These are phyloP conservation scores for Candida khao-thaluensis DNA, from an alignment of 805 yeast species.

Conservation along the genomic window DNA sequence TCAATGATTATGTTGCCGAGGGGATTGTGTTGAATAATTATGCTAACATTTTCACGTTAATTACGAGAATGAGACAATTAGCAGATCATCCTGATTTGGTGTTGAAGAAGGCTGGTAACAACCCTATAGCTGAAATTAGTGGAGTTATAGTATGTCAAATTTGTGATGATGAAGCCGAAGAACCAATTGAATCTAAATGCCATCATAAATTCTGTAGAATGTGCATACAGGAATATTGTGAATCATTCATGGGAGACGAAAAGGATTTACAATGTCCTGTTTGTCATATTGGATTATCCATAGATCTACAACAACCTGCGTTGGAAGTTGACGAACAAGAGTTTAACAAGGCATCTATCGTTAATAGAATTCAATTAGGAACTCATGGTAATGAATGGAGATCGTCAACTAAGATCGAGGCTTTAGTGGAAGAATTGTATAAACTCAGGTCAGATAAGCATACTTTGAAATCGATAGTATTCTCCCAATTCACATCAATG, in stretches of 20 bases:
- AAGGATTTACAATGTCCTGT: conserved; percentile 83
- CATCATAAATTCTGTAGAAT: conserved; percentile 91
- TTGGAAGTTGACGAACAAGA: conserved; percentile 64
- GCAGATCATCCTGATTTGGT: conserved; percentile 99
- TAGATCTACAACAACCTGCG: conserved; percentile 86
- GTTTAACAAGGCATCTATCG: conserved; percentile 67
- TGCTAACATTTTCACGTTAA: conserved; percentile 93
- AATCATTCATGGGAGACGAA: conserved; percentile 65
- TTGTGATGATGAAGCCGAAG: conserved; percentile 98
- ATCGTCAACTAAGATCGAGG: conserved; percentile 95
- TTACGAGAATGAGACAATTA: conserved; percentile 95
- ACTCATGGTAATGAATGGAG: conserved; percentile 73
- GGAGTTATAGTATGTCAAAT: conserved; percentile 77
- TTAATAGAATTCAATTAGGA: conserved; percentile 82
- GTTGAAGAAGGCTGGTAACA: conserved; percentile 56
- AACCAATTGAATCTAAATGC: conserved; percentile 91
- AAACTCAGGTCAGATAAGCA: conserved; percentile 79
- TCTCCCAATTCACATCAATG: conserved; percentile 97
- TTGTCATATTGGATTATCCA: conserved; percentile 89
- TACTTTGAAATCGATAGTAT: conserved; percentile 93
- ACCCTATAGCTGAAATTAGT: conserved; percentile 29
- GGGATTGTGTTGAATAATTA: conserved; percentile 96
- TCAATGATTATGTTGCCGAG: conserved; percentile 89
- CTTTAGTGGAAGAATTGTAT: conserved; percentile 89
- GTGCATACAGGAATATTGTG: conserved; percentile 88